Evolutionary conservation across 352 stramenopile species (phyloP), one percentile per base, ranked within the genome.

Genomic region (Halophytophthora polymorphica): DNA sequence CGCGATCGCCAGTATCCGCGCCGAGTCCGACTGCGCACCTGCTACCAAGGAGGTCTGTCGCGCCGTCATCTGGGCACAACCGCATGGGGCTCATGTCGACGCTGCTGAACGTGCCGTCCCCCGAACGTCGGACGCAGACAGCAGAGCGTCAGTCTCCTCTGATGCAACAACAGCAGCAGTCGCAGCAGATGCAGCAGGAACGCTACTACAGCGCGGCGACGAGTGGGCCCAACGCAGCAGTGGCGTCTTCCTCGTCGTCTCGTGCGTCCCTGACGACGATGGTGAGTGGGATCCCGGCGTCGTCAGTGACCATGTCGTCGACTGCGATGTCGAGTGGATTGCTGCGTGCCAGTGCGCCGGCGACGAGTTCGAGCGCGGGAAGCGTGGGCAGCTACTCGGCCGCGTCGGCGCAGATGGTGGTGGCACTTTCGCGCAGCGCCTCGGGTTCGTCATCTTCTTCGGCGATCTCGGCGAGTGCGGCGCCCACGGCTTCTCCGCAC

Each of bases 61-160:
- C 46, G 3, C 41, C 67, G 7, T 29, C 23, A 35, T 53, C 61
- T 17, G 45, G 53, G 17, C 44, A 64, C 22, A 88, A 71, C 50
- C 68, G 75, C 13, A 92, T 92, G 77, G 73, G 72, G 7, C 64
- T 88, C 31, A 92, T 92, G 81, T 74, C 77, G 11, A 92, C 77
- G 33, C 56, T 92, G n/a, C 59, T 92, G 13, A 92, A 90, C 57
- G 75, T 87, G 3, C 60, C 74, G 2, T 86, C 77, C 7, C 70
- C 77, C n/a, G 79, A 90, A 23, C 72, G 39, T 58, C 73, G 34
- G 56, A 58, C 19, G 45, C 80, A 38, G 56, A 69, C 29, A 43
- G 41, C 17, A 62, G 66, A 58, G 2, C 69, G 71, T 8, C 65
- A 80, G 33, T 86, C 75, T 29, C 64, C 77, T 1, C 53, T 76